A percentile compares a stretch with the other conserved stretches of the same genome.
Conservation (phyloP, 257 asterid genomes). For the Solanum rostratum region DNA sequence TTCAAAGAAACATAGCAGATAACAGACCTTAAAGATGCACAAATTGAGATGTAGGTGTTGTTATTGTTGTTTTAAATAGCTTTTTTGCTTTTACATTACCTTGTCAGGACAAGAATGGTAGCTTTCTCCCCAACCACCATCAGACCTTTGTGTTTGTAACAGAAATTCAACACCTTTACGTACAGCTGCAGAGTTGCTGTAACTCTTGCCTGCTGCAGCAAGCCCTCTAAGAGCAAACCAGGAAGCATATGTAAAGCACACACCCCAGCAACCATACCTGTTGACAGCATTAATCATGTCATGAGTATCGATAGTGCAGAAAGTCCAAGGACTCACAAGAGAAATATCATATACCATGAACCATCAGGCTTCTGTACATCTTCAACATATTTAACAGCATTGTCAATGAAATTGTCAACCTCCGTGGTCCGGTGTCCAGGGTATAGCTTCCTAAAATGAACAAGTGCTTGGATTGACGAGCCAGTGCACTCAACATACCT, state of each 20-base stretch:
- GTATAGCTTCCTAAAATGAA: slow-evolving; percentile 36
- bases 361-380: slow-evolving; percentile 56
- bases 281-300: not conserved
- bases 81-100: slow-evolving; percentile 20
- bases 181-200: slow-evolving; percentile 30
- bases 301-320: not conserved
- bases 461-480: slow-evolving; percentile 59
- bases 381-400: slow-evolving; percentile 43
- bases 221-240: slow-evolving; percentile 80
- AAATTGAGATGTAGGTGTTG: not conserved
- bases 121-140: slow-evolving; percentile 96
- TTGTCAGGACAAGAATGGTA: slow-evolving; percentile 59
- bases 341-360: slow-evolving; percentile 41
- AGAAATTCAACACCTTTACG: slow-evolving; percentile 48
- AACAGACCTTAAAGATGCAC: not conserved
- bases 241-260: slow-evolving; percentile 69
- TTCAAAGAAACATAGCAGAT: not conserved
- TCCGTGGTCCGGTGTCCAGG: slow-evolving; percentile 57
- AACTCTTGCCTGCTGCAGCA: slow-evolving; percentile 45
- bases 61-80: not conserved
- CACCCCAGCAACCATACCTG: slow-evolving; percentile 76
- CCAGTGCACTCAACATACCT: slow-evolving; percentile 80
- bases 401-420: slow-evolving; percentile 21
- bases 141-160: slow-evolving; percentile 35
- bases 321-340: not conserved